Percentiles rank a stretch among this genome's conserved stretches.
phyloP scores from a whole-genome alignment of 1,284 basidiomycete genomes.

The Moesziomyces parantarcticus region DNA sequence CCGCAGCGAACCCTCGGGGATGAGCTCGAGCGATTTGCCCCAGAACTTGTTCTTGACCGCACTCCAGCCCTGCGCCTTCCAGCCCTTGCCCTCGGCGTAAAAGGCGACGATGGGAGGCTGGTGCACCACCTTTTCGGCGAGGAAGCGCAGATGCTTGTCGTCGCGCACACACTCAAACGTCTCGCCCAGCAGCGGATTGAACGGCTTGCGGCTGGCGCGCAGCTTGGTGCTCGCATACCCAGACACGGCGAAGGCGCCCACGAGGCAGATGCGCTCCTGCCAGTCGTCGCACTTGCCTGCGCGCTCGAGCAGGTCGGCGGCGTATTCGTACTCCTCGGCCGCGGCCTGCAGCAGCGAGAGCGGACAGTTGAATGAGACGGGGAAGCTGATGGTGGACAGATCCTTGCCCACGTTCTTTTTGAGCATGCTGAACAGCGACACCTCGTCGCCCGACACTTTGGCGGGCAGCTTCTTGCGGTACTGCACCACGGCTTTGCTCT shows the following conservation, averaged over 20 bases:
- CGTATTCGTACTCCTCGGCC: slow-evolving; percentile 67
- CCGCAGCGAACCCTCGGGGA: slow-evolving; percentile 57
- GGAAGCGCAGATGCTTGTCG: slow-evolving; percentile 58
- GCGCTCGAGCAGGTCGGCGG: slow-evolving; percentile 62
- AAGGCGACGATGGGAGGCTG: slow-evolving; percentile 64
- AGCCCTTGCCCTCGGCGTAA: slow-evolving; percentile 64
- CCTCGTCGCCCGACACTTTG: slow-evolving; percentile 77
- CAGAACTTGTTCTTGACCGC: slow-evolving; percentile 68
- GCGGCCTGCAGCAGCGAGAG: slow-evolving; percentile 65
- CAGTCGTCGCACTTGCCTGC: slow-evolving; percentile 58
- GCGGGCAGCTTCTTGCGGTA: slow-evolving; percentile 73
- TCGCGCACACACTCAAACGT: slow-evolving; percentile 66
- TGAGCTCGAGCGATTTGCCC: slow-evolving; percentile 66
- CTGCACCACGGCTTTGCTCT: slow-evolving; percentile 21
- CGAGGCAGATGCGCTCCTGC: slow-evolving; percentile 61
- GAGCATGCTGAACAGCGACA: slow-evolving; percentile 83
- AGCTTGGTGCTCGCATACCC: slow-evolving; percentile 64
- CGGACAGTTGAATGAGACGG: slow-evolving; percentile 68
- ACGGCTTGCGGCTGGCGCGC: slow-evolving; percentile 65
- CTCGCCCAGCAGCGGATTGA: slow-evolving; percentile 67
- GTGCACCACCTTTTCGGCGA: slow-evolving; percentile 67
- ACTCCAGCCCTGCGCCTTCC: slow-evolving; percentile 58
- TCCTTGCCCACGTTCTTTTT: slow-evolving; percentile 82
- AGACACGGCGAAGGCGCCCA: slow-evolving; percentile 63
- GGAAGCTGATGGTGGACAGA: slow-evolving; percentile 67